A percentile compares a stretch with the other conserved stretches of the same genome.
Conservation (phyloP, 2,329 filamentous ascomycete species). For the Aspergillus brasiliensis region DNA sequence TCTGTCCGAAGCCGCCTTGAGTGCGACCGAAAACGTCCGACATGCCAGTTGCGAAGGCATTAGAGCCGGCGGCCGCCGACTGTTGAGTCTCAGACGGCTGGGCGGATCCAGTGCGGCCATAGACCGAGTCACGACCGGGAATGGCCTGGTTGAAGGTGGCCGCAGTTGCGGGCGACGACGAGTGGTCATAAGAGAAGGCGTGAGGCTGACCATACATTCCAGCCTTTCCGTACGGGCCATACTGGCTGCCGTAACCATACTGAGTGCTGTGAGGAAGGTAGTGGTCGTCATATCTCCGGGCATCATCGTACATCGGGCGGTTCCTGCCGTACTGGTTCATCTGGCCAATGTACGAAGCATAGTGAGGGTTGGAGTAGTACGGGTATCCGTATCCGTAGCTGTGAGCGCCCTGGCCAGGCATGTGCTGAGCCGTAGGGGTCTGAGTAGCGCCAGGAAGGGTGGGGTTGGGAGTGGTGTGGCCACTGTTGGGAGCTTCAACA, state of each 20-base stretch:
- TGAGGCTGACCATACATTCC: slow-evolving; percentile 67
- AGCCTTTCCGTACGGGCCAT: slow-evolving; percentile 57
- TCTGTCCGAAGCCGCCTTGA: slow-evolving; percentile 59
- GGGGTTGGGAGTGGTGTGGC: slow-evolving; percentile 88
- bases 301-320: slow-evolving; percentile 54
- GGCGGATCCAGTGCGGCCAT: slow-evolving; percentile 60
- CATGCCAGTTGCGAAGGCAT: slow-evolving; percentile 53
- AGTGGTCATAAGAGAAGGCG: slow-evolving; percentile 66
- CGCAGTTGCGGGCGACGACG: slow-evolving; percentile 64
- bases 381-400: slow-evolving; percentile 64
- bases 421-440: slow-evolving; percentile 55
- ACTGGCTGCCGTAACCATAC: slow-evolving; percentile 57
- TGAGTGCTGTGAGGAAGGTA: slow-evolving; percentile 53
- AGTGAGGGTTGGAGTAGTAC: slow-evolving; percentile 64
- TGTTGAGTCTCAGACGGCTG: slow-evolving; percentile 59
- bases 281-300: slow-evolving; percentile 51
- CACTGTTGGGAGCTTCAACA: slow-evolving; percentile 77
- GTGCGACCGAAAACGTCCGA: slow-evolving; percentile 63
- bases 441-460: slow-evolving; percentile 61
- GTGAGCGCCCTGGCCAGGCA: slow-evolving; percentile 53
- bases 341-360: slow-evolving; percentile 62
- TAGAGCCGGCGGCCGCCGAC: slow-evolving; percentile 51
- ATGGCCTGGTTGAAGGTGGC: slow-evolving; percentile 47
- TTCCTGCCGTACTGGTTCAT: slow-evolving; percentile 52
- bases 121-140: slow-evolving; percentile 58